Conservation (phyloP, 495 filamentous ascomycete species). For the Xylaria telfairii region DNA sequence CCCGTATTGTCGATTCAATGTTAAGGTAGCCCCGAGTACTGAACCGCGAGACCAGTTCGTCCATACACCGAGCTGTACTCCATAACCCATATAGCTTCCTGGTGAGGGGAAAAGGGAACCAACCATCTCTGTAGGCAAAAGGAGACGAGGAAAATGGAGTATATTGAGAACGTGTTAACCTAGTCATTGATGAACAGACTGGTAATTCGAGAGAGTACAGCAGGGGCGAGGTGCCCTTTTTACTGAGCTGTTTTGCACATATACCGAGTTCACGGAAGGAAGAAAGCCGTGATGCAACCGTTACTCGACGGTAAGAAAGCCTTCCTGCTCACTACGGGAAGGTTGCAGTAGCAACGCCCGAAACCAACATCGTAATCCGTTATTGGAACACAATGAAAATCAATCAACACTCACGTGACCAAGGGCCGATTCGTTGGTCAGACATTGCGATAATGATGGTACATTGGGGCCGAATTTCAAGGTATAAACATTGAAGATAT, state of each 20-base stretch:
- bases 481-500: not conserved
- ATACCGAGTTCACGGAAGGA: not conserved
- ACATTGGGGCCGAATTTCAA: not conserved
- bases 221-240: not conserved
- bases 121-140: not conserved
- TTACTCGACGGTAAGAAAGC: not conserved
- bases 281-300: not conserved
- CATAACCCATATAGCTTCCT: not conserved
- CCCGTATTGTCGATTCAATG: constrained; percentile 27
- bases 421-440: not conserved
- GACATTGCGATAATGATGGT: not conserved
- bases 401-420: not conserved
- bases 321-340: not conserved
- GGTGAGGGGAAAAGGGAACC: not conserved
- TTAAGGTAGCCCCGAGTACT: constrained; percentile 33
- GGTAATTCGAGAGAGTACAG: not conserved
- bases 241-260: not conserved
- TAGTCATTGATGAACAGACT: not conserved
- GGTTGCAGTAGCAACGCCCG: not conserved
- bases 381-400: not conserved
- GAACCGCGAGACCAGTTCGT: constrained; percentile 24
- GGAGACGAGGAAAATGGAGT: not conserved
- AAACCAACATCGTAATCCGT: not conserved
- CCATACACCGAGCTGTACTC: constrained; percentile 33
- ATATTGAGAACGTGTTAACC: not conserved